These are phyloP conservation scores for Irpex sp. DNA, from an alignment of 1,284 basidiomycete genomes.

Conservation along the genomic window DNA sequence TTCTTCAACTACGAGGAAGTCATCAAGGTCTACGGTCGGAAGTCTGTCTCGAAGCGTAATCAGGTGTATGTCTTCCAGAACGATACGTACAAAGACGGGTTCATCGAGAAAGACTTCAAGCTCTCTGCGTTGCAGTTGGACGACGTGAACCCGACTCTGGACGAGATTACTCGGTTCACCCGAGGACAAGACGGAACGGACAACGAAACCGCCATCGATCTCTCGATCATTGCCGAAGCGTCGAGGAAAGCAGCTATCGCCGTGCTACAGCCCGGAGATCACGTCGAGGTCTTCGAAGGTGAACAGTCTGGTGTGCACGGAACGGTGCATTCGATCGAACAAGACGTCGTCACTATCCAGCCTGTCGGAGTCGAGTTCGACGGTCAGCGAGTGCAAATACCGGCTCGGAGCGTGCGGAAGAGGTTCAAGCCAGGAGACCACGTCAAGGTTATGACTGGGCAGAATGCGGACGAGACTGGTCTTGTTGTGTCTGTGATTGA, in stretches of 20 bases:
- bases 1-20: conserved; percentile 96
- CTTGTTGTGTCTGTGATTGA: conserved; percentile 90
- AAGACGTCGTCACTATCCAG: conserved; percentile 84
- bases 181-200: conserved; percentile 61
- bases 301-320: conserved; percentile 93
- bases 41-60: conserved; percentile 67
- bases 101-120: conserved; percentile 95
- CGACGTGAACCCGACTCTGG: conserved; percentile 91
- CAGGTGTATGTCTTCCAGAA: conserved; percentile 82
- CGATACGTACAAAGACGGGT: conserved; percentile 93
- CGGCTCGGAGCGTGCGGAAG: conserved; percentile 87
- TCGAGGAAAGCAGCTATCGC: conserved; percentile 82
- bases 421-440: conserved; percentile 97
- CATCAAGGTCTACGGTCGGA: conserved; percentile 78
- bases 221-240: conserved; percentile 84
- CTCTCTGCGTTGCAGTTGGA: conserved; percentile 77
- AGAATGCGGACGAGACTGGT: conserved; percentile 94
- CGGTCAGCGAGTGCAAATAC: conserved; percentile 82
- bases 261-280: conserved; percentile 95
- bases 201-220: conserved; percentile 61
- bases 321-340: conserved; percentile 83
- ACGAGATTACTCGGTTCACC: conserved; percentile 92
- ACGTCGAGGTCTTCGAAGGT: conserved; percentile 96
- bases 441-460: conserved; percentile 95
- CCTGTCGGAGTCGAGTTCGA: conserved; percentile 80